These are phyloP conservation scores for Lipomyces spencermartinsiae DNA, from an alignment of 805 yeast species.

Conservation along the genomic window DNA sequence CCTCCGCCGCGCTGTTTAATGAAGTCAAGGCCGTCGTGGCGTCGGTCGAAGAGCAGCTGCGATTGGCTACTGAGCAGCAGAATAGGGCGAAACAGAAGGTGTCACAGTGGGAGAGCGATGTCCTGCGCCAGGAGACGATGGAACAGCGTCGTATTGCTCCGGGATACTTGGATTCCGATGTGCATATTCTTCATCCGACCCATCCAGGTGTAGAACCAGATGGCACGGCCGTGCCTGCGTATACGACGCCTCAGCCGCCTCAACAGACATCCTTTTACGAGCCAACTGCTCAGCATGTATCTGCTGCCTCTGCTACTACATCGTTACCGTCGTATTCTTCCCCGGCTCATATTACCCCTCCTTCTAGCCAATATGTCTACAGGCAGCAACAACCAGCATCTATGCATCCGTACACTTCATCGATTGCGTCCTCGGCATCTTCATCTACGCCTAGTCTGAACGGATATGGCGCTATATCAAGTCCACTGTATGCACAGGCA, in stretches of 20 bases:
- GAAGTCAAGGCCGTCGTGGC: conserved; percentile 46
- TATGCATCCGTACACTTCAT: conserved; percentile 5
- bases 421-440: background rate
- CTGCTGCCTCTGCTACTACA: background rate
- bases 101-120: conserved; percentile 46
- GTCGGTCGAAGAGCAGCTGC: conserved; percentile 47
- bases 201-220: background rate
- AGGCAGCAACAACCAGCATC: background rate
- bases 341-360: background rate
- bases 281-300: background rate
- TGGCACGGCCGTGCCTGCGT: background rate
- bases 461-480: conserved; percentile 5
- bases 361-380: background rate
- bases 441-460: conserved; percentile 16
- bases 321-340: conserved; percentile 1
- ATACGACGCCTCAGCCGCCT: background rate
- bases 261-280: background rate
- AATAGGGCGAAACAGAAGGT: conserved; percentile 41
- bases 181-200: conserved; percentile 43
- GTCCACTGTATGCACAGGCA: conserved; percentile 1
- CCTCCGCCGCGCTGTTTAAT: conserved; percentile 43
- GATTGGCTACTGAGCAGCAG: conserved; percentile 43
- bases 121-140: conserved; percentile 37
- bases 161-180: conserved; percentile 49
- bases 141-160: conserved; percentile 50